Percentiles rank a stretch among this genome's conserved stretches.
Evolutionary conservation across 2,329 filamentous ascomycete species (phyloP).

Genomic region (Zymoseptoria ardabiliae): DNA sequence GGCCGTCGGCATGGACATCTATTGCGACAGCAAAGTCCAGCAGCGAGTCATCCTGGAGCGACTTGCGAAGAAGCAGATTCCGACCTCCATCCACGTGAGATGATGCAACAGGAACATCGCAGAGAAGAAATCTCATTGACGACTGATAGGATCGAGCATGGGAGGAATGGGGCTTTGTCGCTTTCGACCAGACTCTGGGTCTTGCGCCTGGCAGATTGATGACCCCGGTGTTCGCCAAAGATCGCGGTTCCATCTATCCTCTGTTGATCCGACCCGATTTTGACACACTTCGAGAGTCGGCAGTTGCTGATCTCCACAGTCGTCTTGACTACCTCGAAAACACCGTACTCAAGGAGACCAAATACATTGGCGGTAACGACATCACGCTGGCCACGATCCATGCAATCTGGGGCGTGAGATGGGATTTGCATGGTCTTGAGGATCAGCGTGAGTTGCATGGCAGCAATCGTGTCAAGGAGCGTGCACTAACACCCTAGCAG

Average conservation of each 20-base stretch:
- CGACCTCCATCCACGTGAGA: neutral
- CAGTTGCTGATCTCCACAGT: neutral
- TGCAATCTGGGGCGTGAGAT: neutral
- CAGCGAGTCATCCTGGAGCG: neutral
- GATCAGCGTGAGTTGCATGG: neutral
- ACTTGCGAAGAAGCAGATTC: neutral
- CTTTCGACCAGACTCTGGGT: neutral
- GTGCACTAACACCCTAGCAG: neutral
- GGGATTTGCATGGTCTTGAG: neutral
- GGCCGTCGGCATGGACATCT: conserved; percentile 7
- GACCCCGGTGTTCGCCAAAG: neutral
- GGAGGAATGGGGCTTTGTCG: neutral
- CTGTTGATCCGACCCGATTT: neutral
- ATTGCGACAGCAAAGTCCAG: conserved; percentile 6
- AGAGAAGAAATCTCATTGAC: neutral
- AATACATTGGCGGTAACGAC: neutral
- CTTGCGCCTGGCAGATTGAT: neutral
- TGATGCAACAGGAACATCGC: neutral
- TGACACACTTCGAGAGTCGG: neutral
- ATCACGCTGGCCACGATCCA: neutral
- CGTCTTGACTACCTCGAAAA: neutral
- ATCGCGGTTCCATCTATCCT: neutral
- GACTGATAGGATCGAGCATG: neutral
- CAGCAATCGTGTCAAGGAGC: neutral
- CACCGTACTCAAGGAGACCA: neutral